A percentile compares a stretch with the other conserved stretches of the same genome.
These are phyloP conservation scores for Orobanche coerulescens DNA, from an alignment of 257 asterid species.

Conservation along the genomic window DNA sequence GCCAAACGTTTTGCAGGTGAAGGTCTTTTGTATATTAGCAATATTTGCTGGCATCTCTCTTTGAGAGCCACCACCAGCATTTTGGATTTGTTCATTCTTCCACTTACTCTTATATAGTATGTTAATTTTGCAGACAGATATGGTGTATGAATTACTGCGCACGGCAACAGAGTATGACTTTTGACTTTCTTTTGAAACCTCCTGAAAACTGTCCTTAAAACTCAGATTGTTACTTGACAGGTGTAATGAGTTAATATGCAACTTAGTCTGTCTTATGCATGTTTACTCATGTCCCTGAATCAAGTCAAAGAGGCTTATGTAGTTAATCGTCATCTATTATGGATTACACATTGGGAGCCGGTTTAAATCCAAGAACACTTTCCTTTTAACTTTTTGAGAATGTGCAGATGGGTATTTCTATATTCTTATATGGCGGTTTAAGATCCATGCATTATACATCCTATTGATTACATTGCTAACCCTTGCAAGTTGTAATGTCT, in stretches of 20 bases:
- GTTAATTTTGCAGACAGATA: slow-evolving; percentile 67
- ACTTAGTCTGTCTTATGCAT: slow-evolving; percentile 14
- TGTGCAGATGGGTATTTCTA: neutral
- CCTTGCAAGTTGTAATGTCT: neutral
- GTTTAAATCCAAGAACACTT: neutral
- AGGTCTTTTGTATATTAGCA: slow-evolving; percentile 15
- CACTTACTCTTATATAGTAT: slow-evolving; percentile 26
- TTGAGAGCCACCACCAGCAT: slow-evolving; percentile 9
- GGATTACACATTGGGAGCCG: neutral
- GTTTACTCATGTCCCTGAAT: neutral
- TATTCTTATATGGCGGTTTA: neutral
- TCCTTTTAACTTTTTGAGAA: slow-evolving; percentile 5
- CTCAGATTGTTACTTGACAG: neutral
- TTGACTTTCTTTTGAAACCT: slow-evolving; percentile 5
- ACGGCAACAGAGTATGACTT: slow-evolving; percentile 91
- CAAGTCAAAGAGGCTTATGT: neutral
- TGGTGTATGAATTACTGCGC: slow-evolving; percentile 96
- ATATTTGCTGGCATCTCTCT: slow-evolving; percentile 15
- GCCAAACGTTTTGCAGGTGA: slow-evolving; percentile 94
- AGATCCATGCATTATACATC: slow-evolving; percentile 9
- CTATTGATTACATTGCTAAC: neutral
- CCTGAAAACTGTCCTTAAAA: slow-evolving; percentile 9
- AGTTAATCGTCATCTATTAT: neutral
- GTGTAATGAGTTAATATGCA: slow-evolving; percentile 10
- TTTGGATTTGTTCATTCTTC: neutral